A percentile compares a stretch with the other conserved stretches of the same genome.
These are phyloP conservation scores for Chimonanthus praecox DNA, from an alignment of 164 flowering plant species.

Conservation along the genomic window DNA sequence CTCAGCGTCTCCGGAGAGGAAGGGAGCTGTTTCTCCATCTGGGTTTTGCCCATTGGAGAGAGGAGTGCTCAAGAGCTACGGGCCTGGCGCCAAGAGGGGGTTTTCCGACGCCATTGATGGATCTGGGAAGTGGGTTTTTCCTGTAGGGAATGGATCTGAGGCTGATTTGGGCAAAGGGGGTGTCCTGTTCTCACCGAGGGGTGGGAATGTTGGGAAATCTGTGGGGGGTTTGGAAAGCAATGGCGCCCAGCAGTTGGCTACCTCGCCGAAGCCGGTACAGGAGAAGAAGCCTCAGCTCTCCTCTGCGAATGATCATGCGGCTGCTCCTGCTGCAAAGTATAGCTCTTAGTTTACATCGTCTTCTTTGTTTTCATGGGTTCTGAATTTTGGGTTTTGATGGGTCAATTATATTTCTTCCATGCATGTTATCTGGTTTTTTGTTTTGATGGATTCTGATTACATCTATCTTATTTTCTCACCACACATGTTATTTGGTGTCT, in stretches of 20 bases:
- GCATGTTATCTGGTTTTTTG: too few species aligned
- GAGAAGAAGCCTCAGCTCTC: too few species aligned
- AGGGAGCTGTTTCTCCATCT: background rate
- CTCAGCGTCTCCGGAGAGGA: conserved; percentile 66
- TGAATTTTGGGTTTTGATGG: too few species aligned
- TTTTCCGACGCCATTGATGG: conserved; percentile 60
- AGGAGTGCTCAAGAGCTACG: conserved; percentile 20
- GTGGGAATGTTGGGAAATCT: conserved; percentile 28
- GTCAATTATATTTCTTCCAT: too few species aligned
- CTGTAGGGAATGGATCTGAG: conserved; percentile 47
- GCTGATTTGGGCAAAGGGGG: conserved; percentile 33
- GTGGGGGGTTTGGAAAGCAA: conserved; percentile 22
- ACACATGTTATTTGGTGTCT: too few species aligned
- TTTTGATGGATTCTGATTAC: too few species aligned
- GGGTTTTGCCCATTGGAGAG: conserved; percentile 14
- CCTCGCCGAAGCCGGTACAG: conserved; percentile 21
- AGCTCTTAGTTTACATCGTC: too few species aligned
- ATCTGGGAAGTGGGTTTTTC: conserved; percentile 59
- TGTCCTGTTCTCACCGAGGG: conserved; percentile 41
- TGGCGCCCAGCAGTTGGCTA: conserved; percentile 21
- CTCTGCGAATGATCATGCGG: too few species aligned
- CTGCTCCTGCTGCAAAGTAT: too few species aligned
- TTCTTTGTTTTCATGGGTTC: too few species aligned
- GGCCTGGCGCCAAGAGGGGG: conserved; percentile 67
- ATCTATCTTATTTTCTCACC: too few species aligned